A percentile compares a stretch with the other conserved stretches of the same genome.
Conservation (phyloP, 345 rosid species). For the Odontarrhena argentea region DNA sequence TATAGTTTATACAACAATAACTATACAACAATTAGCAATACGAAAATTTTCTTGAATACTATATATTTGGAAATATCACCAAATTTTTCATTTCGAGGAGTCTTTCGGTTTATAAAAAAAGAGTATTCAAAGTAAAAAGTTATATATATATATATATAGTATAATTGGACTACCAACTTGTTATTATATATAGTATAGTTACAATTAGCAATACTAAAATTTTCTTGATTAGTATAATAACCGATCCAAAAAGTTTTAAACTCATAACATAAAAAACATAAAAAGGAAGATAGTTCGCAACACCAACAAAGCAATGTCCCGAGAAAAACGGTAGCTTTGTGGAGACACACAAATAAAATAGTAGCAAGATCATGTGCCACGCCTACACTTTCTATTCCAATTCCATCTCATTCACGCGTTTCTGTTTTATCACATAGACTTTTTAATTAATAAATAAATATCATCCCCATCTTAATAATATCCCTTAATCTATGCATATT, state of each 20-base stretch:
- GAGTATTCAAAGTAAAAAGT: no score
- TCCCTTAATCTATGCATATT: slow-evolving; percentile 40
- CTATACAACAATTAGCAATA: no score
- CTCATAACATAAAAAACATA: not conserved
- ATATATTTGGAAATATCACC: no score
- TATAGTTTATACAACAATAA: no score
- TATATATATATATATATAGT: no score
- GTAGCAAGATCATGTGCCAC: slow-evolving; percentile 44
- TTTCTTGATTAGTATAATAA: slow-evolving; percentile 4
- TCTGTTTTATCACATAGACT: not conserved
- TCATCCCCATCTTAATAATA: slow-evolving; percentile 37
- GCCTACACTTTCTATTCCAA: slow-evolving; percentile 40
- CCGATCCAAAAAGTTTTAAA: slow-evolving; percentile 19
- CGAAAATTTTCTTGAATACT: no score
- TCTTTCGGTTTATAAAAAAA: no score
- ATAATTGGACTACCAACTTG: no score
- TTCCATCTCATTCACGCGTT: slow-evolving; percentile 44
- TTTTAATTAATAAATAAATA: not conserved
- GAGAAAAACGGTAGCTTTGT: slow-evolving; percentile 40
- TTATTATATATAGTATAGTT: no score
- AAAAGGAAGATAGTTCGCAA: slow-evolving; percentile 33
- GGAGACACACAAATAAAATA: slow-evolving; percentile 40
- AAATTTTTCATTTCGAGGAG: no score
- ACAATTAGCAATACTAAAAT: not conserved
- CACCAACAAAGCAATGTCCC: slow-evolving; percentile 39